Base-by-base conservation (phyloP, 1,139 yeast species). In the Zygosaccharomyces sapae region DNA sequence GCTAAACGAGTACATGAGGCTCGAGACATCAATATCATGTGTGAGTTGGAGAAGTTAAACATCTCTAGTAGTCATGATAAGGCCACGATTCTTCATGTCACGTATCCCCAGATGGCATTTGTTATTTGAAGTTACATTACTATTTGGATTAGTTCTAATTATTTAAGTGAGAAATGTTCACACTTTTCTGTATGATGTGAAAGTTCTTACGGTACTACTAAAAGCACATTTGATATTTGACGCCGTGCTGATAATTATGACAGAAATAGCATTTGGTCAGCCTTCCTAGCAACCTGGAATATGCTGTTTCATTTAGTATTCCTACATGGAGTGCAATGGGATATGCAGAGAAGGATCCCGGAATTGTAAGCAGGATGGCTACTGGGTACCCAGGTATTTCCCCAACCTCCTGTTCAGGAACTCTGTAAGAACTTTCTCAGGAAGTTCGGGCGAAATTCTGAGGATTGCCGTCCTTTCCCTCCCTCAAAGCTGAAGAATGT, bases 331-430 rank as follows among this genome's bases (percentile, higher is more conserved):
- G 46, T 4, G 52, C 52, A 3, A 37, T 52, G 9, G 50, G 51
- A 5, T 52, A 50, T 34, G 54, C 37, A 8, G 54, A 48, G 43
- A 47, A 48, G 22, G 38, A 49, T 12, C 54, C 55, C 1, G 22
- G 33, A 4, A 34, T 44, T 7, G 12, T 50, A n/a, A 42, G 43
- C 29, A 49, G 40, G 34, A 50, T 52, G 54, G 45, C 36, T 4
- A 50, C 54, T 19, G 55, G 55, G 27, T 52, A 52, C 29, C 55
- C 55, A 46, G 55, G 27, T 50, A 45, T 25, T 52, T 48, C 51
- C 51, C 25, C 55, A 50, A 27, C 54, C 52, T 12, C 45, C 49
- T 4, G 33, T 48, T 13, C 55, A 50, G 31, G 34, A 45, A 19
- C 51, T 50, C 7, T 52, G 51, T 34, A 42, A 40, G 19, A 33